Percentiles rank a stretch among this genome's conserved stretches.
These are phyloP conservation scores for Amanita pseudoporphyria DNA, from an alignment of 768 basidiomycete species.

Conservation along the genomic window DNA sequence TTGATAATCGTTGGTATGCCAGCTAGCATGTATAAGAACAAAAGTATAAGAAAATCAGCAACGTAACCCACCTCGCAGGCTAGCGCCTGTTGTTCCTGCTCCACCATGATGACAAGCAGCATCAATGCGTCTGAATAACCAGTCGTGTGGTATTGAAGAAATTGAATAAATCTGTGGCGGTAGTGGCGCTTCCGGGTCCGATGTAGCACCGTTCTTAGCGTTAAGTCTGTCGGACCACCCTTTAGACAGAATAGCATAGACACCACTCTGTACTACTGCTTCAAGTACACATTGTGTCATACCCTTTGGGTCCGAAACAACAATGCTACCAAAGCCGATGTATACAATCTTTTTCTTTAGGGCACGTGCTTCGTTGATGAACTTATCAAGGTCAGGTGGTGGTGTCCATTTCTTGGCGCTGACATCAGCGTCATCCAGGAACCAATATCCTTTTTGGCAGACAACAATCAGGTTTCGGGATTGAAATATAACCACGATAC, in stretches of 20 bases:
- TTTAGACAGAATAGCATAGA: conserved; percentile 90
- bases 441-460: conserved; percentile 76
- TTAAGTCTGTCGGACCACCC: conserved; percentile 94
- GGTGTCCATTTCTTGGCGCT: conserved; percentile 85
- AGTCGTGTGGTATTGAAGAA: conserved; percentile 86
- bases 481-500: conserved; percentile 3
- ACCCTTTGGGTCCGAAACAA: conserved; percentile 86
- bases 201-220: conserved; percentile 46
- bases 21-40: conserved; percentile 31
- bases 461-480: conserved; percentile 1
- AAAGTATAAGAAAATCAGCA: background rate
- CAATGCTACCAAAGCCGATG: conserved; percentile 96
- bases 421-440: conserved; percentile 88
- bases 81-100: conserved; percentile 93
- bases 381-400: conserved; percentile 67
- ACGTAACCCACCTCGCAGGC: conserved; percentile 61
- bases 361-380: conserved; percentile 71
- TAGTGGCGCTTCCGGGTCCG: conserved; percentile 59
- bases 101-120: conserved; percentile 99
- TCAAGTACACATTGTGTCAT: conserved; percentile 92
- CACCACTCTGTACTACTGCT: conserved; percentile 78
- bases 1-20: conserved; percentile 93
- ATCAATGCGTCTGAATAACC: conserved; percentile 89
- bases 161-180: conserved; percentile 79
- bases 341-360: conserved; percentile 87